phyloP scores from a whole-genome alignment of 768 basidiomycete genomes.

The Boletus bicolor region DNA sequence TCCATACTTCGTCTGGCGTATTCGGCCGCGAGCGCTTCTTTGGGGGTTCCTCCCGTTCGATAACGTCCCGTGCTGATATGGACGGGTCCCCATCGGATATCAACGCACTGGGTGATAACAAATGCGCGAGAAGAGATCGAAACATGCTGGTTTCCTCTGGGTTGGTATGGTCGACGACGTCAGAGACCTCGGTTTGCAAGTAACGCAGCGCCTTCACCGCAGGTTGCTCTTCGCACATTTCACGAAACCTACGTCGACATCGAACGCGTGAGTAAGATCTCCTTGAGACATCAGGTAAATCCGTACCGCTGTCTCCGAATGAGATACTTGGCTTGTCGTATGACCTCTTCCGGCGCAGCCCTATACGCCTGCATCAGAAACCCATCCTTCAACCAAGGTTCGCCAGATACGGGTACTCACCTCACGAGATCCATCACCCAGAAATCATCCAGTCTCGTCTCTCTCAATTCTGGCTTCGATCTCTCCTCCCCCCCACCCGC shows the following conservation, averaged over 20 bases:
- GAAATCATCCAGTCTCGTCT: constrained; percentile 67
- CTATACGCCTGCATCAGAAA: constrained; percentile 33
- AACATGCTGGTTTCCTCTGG: constrained; percentile 59
- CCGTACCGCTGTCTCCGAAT: constrained; percentile 72
- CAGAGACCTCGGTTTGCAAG: constrained; percentile 65
- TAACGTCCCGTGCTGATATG: constrained; percentile 12
- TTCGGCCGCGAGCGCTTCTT: constrained; percentile 45
- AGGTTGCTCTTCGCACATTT: constrained; percentile 66
- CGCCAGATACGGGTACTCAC: constrained; percentile 34
- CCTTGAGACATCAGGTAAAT: neutral
- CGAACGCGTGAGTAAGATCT: neutral
- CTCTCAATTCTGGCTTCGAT: constrained; percentile 20
- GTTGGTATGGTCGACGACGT: constrained; percentile 68
- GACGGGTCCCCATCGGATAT: neutral
- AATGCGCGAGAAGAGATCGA: constrained; percentile 61
- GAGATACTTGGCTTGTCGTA: constrained; percentile 59
- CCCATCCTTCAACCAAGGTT: neutral
- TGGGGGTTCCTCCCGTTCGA: constrained; percentile 32
- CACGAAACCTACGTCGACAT: constrained; percentile 58
- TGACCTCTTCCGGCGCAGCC: constrained; percentile 57
- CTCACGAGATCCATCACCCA: constrained; percentile 71
- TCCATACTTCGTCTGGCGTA: constrained; percentile 42
- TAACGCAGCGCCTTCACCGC: constrained; percentile 64
- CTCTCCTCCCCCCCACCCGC: constrained; percentile 1
- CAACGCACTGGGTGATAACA: constrained; percentile 42